Conservation (phyloP, 75 land plant genomes). For the Azolla pinnata region DNA sequence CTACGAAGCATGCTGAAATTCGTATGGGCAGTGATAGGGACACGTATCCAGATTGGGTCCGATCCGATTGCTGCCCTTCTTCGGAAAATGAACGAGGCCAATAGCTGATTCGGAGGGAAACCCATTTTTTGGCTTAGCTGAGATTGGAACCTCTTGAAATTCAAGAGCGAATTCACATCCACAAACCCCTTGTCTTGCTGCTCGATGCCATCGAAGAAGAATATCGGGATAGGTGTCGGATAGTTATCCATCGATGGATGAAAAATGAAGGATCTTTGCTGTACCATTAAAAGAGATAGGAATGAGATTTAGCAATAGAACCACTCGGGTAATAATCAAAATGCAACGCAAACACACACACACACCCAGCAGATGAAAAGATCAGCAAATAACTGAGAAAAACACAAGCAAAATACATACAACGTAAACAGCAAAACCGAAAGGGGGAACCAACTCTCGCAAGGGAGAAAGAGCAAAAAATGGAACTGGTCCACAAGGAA, state of each 20-base stretch:
- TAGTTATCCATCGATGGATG: slow-evolving; percentile 45
- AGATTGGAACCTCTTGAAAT: slow-evolving; percentile 32
- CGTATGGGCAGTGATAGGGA: slow-evolving; percentile 33
- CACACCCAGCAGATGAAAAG: too few relatives aligned
- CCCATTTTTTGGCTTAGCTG: slow-evolving; percentile 25
- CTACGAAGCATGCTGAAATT: slow-evolving; percentile 35
- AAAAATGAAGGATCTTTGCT: too few relatives aligned
- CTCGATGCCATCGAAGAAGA: slow-evolving; percentile 33
- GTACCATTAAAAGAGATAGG: too few relatives aligned
- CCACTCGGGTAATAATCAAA: too few relatives aligned
- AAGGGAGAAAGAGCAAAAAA: too few relatives aligned
- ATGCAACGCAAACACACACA: too few relatives aligned
- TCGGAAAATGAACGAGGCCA: slow-evolving; percentile 30
- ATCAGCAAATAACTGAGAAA: too few relatives aligned
- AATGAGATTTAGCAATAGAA: too few relatives aligned
- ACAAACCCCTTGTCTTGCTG: slow-evolving; percentile 34
- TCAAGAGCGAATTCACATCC: slow-evolving; percentile 30
- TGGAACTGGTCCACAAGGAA: too few relatives aligned
- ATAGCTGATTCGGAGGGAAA: slow-evolving; percentile 30
- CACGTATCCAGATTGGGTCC: slow-evolving; percentile 25
- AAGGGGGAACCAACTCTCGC: too few relatives aligned
- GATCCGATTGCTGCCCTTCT: slow-evolving; percentile 21
- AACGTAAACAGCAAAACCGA: too few relatives aligned
- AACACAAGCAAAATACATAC: too few relatives aligned
- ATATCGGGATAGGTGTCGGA: slow-evolving; percentile 29